These are phyloP conservation scores for Cladophialophora psammophila DNA, from an alignment of 2,329 filamentous ascomycete species.

Conservation along the genomic window DNA sequence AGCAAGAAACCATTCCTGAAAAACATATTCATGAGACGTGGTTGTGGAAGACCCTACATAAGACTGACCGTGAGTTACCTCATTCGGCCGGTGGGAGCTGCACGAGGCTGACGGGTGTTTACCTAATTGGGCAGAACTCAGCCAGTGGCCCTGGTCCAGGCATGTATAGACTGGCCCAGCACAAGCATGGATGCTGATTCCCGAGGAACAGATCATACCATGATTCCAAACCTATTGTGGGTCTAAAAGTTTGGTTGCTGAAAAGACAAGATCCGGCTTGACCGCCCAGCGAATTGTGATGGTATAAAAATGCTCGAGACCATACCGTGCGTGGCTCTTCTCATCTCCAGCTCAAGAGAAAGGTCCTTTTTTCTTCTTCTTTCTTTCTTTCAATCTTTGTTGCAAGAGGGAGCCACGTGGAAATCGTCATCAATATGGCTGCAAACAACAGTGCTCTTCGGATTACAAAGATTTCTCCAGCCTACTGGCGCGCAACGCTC, in stretches of 20 bases:
- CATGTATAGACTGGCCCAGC: background rate
- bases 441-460: slow-evolving; percentile 5
- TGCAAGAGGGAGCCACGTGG: background rate
- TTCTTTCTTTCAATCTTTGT: background rate
- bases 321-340: background rate
- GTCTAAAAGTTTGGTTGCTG: background rate
- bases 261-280: background rate
- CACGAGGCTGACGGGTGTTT: background rate
- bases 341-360: no score
- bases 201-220: background rate
- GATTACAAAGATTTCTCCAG: slow-evolving; percentile 1
- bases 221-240: background rate
- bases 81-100: no score
- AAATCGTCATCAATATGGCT: background rate
- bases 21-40: no score
- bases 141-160: no score
- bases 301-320: background rate
- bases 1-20: no score
- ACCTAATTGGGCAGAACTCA: background rate
- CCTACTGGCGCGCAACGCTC: slow-evolving; percentile 9
- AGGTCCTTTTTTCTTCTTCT: no score
- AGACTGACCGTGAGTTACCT: no score
- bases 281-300: no score
- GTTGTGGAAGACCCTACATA: no score
- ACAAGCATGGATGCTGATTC: background rate